These are phyloP conservation scores for Lachancea kluyveri DNA, from an alignment of 805 yeast genomes.

Conservation along the genomic window DNA sequence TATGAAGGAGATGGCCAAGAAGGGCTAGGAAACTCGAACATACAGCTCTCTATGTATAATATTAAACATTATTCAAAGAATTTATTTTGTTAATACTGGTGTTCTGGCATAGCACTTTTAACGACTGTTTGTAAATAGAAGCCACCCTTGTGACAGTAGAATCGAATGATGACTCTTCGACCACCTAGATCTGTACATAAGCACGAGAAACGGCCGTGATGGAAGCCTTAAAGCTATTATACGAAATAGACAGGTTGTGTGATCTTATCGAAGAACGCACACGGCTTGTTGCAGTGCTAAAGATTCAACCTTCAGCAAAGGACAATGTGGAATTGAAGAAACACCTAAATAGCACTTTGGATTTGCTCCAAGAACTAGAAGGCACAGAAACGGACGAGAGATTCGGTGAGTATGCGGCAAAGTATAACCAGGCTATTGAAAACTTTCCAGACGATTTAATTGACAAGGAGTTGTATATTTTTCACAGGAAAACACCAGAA, in stretches of 20 bases:
- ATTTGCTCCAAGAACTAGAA: constrained; percentile 11
- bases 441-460: constrained; percentile 12
- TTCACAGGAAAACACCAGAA: constrained; percentile 5
- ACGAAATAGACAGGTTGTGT: constrained; percentile 22
- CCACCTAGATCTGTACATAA: not conserved
- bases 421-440: constrained; percentile 15
- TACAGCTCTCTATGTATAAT: too few relatives aligned
- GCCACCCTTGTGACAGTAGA: not conserved
- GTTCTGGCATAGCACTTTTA: too few relatives aligned
- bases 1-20: too few relatives aligned
- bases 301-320: constrained; percentile 20
- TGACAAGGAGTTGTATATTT: constrained; percentile 12
- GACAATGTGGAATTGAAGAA: constrained; percentile 21
- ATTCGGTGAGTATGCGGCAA: constrained; percentile 3
- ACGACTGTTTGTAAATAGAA: not conserved
- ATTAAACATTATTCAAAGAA: too few relatives aligned
- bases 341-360: constrained; percentile 17
- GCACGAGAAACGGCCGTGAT: too few relatives aligned
- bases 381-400: constrained; percentile 6
- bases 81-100: too few relatives aligned
- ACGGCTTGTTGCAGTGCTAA: constrained; percentile 17
- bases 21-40: too few relatives aligned
- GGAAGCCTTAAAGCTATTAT: constrained; percentile 20
- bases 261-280: constrained; percentile 27
- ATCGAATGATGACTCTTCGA: not conserved